Evolutionary conservation across 192 early-diverging fungal genomes (phyloP).

Genomic region (Geranomyces michiganensis): DNA sequence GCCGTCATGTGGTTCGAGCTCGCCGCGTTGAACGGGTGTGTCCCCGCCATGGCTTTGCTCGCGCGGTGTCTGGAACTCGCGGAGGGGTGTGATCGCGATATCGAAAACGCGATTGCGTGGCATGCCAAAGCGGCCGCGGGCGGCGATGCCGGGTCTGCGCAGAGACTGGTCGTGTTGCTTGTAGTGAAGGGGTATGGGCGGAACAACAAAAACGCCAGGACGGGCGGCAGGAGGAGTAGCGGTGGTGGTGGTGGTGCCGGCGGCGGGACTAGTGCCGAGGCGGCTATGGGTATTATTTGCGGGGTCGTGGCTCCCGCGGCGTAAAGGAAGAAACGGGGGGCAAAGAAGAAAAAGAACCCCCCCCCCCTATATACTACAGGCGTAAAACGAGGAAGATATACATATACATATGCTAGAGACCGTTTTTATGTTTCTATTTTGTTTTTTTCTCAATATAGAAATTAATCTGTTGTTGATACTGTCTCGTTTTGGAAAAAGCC

Average conservation of each 20-base stretch:
- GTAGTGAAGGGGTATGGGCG: background rate
- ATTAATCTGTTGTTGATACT: too few species aligned
- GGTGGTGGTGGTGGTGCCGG: too few species aligned
- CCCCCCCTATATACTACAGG: too few species aligned
- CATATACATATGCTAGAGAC: too few species aligned
- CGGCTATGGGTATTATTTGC: background rate
- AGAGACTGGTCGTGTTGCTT: slow-evolving; percentile 43
- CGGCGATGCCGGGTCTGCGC: slow-evolving; percentile 48
- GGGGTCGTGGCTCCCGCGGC: slow-evolving; percentile 6
- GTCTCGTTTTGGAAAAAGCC: too few species aligned
- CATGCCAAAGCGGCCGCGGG: slow-evolving; percentile 49
- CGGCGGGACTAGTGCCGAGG: background rate
- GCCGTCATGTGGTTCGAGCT: slow-evolving; percentile 62
- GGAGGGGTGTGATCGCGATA: slow-evolving; percentile 37
- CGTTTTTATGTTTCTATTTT: too few species aligned
- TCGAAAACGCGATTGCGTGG: slow-evolving; percentile 43
- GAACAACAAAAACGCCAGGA: background rate
- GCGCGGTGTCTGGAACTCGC: slow-evolving; percentile 47
- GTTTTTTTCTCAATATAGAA: too few species aligned
- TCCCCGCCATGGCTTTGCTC: slow-evolving; percentile 43
- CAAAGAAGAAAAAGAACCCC: too few species aligned
- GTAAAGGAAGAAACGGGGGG: background rate
- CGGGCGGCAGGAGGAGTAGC: background rate
- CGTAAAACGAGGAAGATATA: too few species aligned
- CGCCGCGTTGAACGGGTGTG: slow-evolving; percentile 45